Evolutionary conservation across 805 yeast genomes (phyloP), one percentile per base, ranked within the genome.

Genomic region (Tetrapisispora taiwanensis): DNA sequence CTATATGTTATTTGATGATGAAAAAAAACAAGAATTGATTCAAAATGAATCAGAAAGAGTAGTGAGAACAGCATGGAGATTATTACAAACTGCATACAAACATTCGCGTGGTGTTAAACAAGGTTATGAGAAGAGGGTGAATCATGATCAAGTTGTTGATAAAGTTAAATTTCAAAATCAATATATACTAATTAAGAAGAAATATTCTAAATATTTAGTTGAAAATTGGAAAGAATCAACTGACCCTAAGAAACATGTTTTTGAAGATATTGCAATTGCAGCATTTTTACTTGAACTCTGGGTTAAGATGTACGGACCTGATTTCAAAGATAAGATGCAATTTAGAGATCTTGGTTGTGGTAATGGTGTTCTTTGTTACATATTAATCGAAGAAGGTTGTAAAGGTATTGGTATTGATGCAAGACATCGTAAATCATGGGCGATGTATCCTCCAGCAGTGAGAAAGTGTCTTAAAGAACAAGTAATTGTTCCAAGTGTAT

Each of bases 271-370:
- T 43, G 94, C 95, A 3, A 89, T 90, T 52, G 97, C 97, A 1
- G 95, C 97, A 0, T 90, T 90, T 53, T 69, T 90, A 48, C 84
- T 90, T 24, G 95, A 86, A 64, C 71, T 85, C 30, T 90, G 97
- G 97, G 63, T 63, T 7, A 67, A 72, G 38, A 71, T 74, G 37
- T 74, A 73, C 50, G 63, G 65, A 19, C 51, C 56, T 10, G 51
- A 60, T 30, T 70, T 65, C 42, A 52, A 58, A 28, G 53, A 51
- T 19, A 60, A 58, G 30, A 65, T 68, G 52, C 81, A 80, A 53
- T 90, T 89, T 59, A 73, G 90, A 51, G 97, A 90, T 65, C 62
- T 90, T 43, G 97, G 97, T 0, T 90, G 97, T 66, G 97, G 97
- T 7, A 90, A 90, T 64, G 97, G 97, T 8, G 70, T 86, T 14